Evolutionary conservation across 1,284 basidiomycete species (phyloP).

Genomic region (Puccinia polysora): DNA sequence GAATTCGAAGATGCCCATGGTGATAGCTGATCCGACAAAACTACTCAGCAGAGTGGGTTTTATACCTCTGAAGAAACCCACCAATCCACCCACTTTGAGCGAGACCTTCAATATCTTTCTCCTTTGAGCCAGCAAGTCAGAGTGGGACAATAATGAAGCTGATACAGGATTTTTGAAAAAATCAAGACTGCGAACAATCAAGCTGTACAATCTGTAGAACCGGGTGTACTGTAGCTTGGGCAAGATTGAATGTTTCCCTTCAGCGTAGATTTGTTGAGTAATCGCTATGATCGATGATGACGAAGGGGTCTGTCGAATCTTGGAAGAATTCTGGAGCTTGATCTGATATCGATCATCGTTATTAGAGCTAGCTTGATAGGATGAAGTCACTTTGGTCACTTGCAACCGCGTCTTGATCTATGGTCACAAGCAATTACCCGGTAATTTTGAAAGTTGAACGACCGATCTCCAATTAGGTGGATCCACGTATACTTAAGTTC

Average conservation of each 20-base stretch:
- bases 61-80: constrained; percentile 47
- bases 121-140: background rate
- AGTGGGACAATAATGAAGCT: background rate
- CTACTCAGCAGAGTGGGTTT: constrained; percentile 48
- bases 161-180: constrained; percentile 10
- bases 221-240: constrained; percentile 46
- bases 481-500: too few species aligned
- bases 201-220: constrained; percentile 43
- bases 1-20: constrained; percentile 47
- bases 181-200: constrained; percentile 40
- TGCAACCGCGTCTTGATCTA: constrained; percentile 42
- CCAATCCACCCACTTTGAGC: constrained; percentile 44
- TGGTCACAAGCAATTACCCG: background rate
- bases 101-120: constrained; percentile 29
- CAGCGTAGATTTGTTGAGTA: constrained; percentile 36
- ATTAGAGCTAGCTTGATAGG: constrained; percentile 21
- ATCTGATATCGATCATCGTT: background rate
- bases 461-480: too few species aligned
- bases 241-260: constrained; percentile 34
- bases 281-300: constrained; percentile 14
- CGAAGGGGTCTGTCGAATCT: background rate
- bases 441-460: constrained; percentile 24
- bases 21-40: constrained; percentile 49
- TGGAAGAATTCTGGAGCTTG: background rate
- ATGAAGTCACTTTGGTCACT: constrained; percentile 40